Conservation (phyloP, 176 grass and related monocot genomes). For the Cenchrus fungigraminus region DNA sequence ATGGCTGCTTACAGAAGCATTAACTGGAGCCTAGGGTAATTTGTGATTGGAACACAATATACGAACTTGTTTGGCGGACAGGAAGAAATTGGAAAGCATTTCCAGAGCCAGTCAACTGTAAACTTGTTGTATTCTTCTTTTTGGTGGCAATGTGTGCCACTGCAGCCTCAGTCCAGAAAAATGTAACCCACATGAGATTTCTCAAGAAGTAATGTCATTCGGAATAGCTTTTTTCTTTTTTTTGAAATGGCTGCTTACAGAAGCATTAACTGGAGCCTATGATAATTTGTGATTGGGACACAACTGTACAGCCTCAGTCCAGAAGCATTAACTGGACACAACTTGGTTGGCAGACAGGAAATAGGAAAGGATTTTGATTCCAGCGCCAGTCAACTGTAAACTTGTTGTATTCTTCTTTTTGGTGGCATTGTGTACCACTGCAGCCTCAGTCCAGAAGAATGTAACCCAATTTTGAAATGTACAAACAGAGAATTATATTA, state of each 20-base stretch:
- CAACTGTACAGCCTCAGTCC: neutral
- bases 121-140: conserved; percentile 32
- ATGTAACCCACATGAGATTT: conserved; percentile 48
- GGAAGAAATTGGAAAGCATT: conserved; percentile 34
- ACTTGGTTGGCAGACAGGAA: conserved; percentile 36
- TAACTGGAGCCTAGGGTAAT: neutral
- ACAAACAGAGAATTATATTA: conserved; percentile 32
- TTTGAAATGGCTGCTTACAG: conserved; percentile 32
- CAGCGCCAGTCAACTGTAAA: conserved; percentile 25
- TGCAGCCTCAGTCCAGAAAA: conserved; percentile 16
- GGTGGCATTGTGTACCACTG: conserved; percentile 1
- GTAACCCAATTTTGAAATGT: conserved; percentile 28
- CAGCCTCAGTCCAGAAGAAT: conserved; percentile 18
- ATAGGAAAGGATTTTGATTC: conserved; percentile 17
- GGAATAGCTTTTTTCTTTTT: conserved; percentile 3
- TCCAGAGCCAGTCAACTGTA: conserved; percentile 27
- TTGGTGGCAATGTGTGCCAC: neutral
- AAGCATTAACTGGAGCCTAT: conserved; percentile 12
- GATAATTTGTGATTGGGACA: conserved; percentile 11
- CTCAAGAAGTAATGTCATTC: conserved; percentile 52
- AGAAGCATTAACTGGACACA: neutral
- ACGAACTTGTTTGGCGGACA: conserved; percentile 36
- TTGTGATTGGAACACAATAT: conserved; percentile 23
- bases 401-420: conserved; percentile 29
- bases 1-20: conserved; percentile 13